Evolutionary conservation across 1,139 yeast genomes (phyloP), one percentile per base, ranked within the genome.

Genomic region (Hansenula sp.): DNA sequence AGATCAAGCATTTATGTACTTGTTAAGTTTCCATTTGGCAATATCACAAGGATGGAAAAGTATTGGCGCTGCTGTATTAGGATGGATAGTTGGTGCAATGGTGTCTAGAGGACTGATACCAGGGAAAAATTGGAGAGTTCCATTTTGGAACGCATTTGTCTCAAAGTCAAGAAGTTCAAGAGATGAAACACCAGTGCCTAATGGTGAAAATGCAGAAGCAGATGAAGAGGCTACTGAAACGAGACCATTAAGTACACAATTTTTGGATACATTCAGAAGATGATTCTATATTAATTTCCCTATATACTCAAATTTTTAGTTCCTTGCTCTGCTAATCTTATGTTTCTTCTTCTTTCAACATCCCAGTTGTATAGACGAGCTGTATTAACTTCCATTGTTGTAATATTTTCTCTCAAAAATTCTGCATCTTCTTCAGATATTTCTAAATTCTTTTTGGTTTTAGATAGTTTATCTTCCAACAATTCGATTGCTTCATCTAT

Each of bases 321-420:
- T 18, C 60, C 69, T 44, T 68, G 67, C 51, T 59, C 66, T 14
- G 67, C 61, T n/a, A 62, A 57, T 47, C 70, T 68, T 38, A 61
- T 43, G 27, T 55, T 61, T 44, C 64, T 78, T 58, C 96, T 77
- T 65, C 88, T 75, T 56, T 86, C 92, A 10, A 92, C 96, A 59
- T 89, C 96, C 96, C 96, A 90, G 59, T 92, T 92, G 61, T 90
- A 90, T 42, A 89, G 79, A 51, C 98, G 75, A 2, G 98, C 97
- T 16, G 96, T 88, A 58, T 92, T 92, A 39, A 92, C 99, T 62
- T 92, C 97, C 92, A 92, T 87, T 4, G 97, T 90, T 19, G 99
- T 92, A 50, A 92, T 90, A 57, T 90, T 89, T 51, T 90, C 95
- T 55, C 95, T 76, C 55, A 94, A 69, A 55, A 82, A 92, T 55